Conservation (phyloP, 2,329 filamentous ascomycete species). For the Alternaria sp. region DNA sequence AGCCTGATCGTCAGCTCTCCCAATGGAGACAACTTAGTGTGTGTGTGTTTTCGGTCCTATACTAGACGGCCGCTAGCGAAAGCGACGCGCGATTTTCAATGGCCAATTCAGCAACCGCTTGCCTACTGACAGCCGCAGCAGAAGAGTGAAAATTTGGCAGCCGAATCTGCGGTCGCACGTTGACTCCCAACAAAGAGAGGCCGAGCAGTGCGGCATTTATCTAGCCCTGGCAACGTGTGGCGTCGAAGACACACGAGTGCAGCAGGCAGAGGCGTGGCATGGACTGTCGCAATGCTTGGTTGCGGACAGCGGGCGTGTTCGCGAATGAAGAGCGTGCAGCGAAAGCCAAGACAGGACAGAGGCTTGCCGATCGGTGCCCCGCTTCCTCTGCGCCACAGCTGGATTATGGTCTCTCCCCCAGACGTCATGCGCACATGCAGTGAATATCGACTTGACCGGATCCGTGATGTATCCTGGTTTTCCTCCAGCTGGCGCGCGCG, state of each 20-base stretch:
- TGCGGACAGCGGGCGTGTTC: conserved; percentile 3
- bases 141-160: conserved; percentile 1
- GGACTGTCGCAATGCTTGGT: conserved; percentile 17
- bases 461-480: conserved; percentile 1
- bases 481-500: background rate
- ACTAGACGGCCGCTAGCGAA: background rate
- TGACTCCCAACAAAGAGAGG: background rate
- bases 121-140: background rate
- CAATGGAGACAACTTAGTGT: background rate
- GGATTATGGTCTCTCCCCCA: conserved; percentile 21
- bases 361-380: conserved; percentile 26
- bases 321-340: conserved; percentile 20
- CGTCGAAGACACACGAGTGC: background rate
- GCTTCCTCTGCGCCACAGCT: conserved; percentile 39
- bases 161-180: background rate
- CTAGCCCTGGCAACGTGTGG: background rate
- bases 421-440: conserved; percentile 39
- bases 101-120: background rate
- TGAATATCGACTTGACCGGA: conserved; percentile 17
- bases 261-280: conserved; percentile 8
- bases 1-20: background rate
- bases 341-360: conserved; percentile 15
- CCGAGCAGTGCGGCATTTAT: background rate
- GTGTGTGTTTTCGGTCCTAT: background rate
- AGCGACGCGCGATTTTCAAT: background rate